Evolutionary conservation across 441 rosid species (phyloP), one percentile per base, ranked within the genome.

Genomic region (Kokia cookei): DNA sequence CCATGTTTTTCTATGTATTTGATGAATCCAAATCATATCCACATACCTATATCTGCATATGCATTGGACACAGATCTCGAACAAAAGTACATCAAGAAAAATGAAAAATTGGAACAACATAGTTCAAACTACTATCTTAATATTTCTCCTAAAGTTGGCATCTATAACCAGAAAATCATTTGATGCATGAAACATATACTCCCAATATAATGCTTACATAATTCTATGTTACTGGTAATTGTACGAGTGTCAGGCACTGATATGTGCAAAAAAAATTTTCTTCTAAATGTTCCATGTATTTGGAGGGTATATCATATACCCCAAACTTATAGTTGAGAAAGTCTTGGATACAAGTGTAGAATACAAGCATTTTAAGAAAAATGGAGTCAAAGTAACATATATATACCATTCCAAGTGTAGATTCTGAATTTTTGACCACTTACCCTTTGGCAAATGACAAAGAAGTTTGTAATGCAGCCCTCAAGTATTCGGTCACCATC

Each of bases 401-500:
- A 53, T 53, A 57, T 27, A 57, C 29, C 73, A 29, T 14, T 9
- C 24, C 17, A 9, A 10, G 13, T 22, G 27, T 24, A 69, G 22
- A 37, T 26, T 69, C 19, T 65, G 37, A 37, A 58, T 73, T 60
- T 69, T 27, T 40, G 45, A 57, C 35, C 73, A 74, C 86, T 75
- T 79, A 94, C 98, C 96, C 66, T 86, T 72, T 67, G 80, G 72
- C 82, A 88, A 72, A 89, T 86, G 35, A 85, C 90, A 54, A 93
- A 94, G 71, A 91, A 86, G 79, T 89, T 91, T 3, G 97, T 88
- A 55, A 88, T 65, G 66, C 87, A 87, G 42, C 99, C 97, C 73
- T 94, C 94, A 37, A 94, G 93, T 58, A 94, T 79, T 59, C 76
- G 92, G 79, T 92, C 90, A 76, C 99, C 96, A 82, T 93, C 94